Evolutionary conservation across 345 rosid species (phyloP), one percentile per base, ranked within the genome.

Genomic region (Capsella bursapastoris): DNA sequence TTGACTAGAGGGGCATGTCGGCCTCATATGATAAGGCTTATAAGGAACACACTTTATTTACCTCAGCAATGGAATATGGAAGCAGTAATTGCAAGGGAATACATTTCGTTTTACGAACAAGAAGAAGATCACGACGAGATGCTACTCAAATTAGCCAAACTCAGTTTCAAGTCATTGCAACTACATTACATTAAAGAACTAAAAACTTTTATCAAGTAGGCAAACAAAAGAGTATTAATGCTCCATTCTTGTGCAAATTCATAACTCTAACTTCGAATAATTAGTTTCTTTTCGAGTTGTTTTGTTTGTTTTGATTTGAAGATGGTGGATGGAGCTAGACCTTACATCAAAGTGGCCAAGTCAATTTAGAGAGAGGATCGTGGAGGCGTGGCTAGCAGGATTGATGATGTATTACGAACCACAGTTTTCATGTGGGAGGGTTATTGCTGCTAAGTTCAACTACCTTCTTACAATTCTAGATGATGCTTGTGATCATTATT

Each of bases 51-150:
- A 0, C 48, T 70, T 14, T 45, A 32, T 34, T 35, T 70, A 49
- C 58, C 74, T 22, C 67, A 70, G 2, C 74, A 15, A n/a, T 25
- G 57, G 66, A 70, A 71, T n/a, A 71, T 71, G 67, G 59, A 59
- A n/a, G 50, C 50, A 14, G 2, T 70, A 45, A 12, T 57, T 58
- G 45, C 66, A 13, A 70, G 57, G 6, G 66, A 70, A 34, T 70
- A 57, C 27, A 70, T 70, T 45, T 7, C 48, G 2, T 70, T 57
- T 7, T 58, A 70, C n/a, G 66, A 57, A 58, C 47, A 57, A 47
- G 74, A 70, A 47, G 37, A 70, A 16, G 49, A 32, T 59, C 66
- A 58, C 12, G 13, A 70, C 8, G 25, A 47, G 38, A 70, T 47
- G 66, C 2, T 70, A 58, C 66, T 70, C 16, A 58, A 3, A n/a